A percentile compares a stretch with the other conserved stretches of the same genome.
These are phyloP conservation scores for Clonostachys rhizophaga DNA, from an alignment of 2,329 filamentous ascomycete genomes.

Conservation along the genomic window DNA sequence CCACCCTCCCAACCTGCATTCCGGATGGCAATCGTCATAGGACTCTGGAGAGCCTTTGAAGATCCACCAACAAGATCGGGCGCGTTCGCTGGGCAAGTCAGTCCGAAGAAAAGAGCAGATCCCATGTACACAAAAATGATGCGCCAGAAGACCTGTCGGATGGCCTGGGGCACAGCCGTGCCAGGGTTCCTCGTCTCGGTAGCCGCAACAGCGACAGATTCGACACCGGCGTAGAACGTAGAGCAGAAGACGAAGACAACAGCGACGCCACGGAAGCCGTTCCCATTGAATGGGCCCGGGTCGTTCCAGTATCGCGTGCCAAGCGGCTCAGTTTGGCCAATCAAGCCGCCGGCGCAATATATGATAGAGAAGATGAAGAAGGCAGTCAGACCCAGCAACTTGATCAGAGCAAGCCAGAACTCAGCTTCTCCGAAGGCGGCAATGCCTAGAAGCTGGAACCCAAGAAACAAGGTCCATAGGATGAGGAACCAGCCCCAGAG, in stretches of 20 bases:
- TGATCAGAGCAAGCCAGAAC: conserved; percentile 73
- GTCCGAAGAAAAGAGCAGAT: conserved; percentile 68
- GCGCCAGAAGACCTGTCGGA: conserved; percentile 57
- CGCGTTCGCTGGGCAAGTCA: conserved; percentile 68
- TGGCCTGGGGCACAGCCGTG: conserved; percentile 50
- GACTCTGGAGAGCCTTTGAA: conserved; percentile 63
- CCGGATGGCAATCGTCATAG: conserved; percentile 70
- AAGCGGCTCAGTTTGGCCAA: conserved; percentile 50
- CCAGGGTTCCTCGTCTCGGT: conserved; percentile 56
- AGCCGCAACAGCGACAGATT: conserved; percentile 58
- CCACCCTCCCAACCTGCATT: conserved; percentile 70
- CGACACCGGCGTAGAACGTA: conserved; percentile 66
- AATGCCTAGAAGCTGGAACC: conserved; percentile 67
- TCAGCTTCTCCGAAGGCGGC: conserved; percentile 75
- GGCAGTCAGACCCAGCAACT: conserved; percentile 63
- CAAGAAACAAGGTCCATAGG: conserved; percentile 68
- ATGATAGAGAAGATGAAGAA: conserved; percentile 73
- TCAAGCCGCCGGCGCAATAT: conserved; percentile 63
- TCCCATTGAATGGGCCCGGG: conserved; percentile 61
- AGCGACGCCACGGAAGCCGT: conserved; percentile 63
- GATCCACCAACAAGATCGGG: conserved; percentile 55
- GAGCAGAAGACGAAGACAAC: conserved; percentile 66
- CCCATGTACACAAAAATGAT: conserved; percentile 64
- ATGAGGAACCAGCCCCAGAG: conserved; percentile 67
- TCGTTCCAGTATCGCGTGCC: conserved; percentile 70